Evolutionary conservation across 352 stramenopile genomes (phyloP), one percentile per base, ranked within the genome.

Genomic region (Globisporangium barbulae): DNA sequence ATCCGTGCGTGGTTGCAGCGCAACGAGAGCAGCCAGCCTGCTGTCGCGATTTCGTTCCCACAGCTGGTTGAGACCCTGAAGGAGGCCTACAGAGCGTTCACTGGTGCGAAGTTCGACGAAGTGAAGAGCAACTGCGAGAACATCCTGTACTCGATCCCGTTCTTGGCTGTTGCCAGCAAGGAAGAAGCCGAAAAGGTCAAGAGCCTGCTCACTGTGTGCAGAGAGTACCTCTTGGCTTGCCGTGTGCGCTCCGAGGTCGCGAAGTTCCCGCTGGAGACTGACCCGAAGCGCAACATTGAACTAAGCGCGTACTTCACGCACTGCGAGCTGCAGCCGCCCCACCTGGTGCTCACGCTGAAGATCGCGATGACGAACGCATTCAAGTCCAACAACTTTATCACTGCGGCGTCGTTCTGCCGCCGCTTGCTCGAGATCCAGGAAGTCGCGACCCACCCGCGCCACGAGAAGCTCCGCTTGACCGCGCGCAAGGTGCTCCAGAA

Each of bases 321-420:
- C 83, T 99, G 97, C 73, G 97, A 99, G 57, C 85, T 99, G 53
- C 97, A 99, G 82, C 92, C 97, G 30, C 88, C 95, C 47, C 98
- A 99, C 75, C 75, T 99, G 61, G 81, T 99, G 59, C 88, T 99
- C 48, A 98, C 97, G 33, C 91, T 99, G 22, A 98, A 98, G 76
- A 98, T 98, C 74, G 98, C 98, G 21, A 99, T 99, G 97, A 98
- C 96, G 49, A 97, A 97, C 63, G 91, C 97, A 37, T 99, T 99
- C 82, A 99, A 99, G 83, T 91, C 98, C 65, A 98, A 98, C 83
- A 99, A 99, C 75, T 99, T 98, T 69, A 99, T 99, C 80, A 97
- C 95, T 21, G 97, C 97, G 22, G 97, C 97, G 41, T 97, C 93
- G 63, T 99, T 99, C 84, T 98, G 97, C n/a, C 91, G 97, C 44